Percentiles rank a stretch among this genome's conserved stretches.
phyloP scores from a whole-genome alignment of 768 basidiomycete genomes.

The Xerocomellus amylosporus region DNA sequence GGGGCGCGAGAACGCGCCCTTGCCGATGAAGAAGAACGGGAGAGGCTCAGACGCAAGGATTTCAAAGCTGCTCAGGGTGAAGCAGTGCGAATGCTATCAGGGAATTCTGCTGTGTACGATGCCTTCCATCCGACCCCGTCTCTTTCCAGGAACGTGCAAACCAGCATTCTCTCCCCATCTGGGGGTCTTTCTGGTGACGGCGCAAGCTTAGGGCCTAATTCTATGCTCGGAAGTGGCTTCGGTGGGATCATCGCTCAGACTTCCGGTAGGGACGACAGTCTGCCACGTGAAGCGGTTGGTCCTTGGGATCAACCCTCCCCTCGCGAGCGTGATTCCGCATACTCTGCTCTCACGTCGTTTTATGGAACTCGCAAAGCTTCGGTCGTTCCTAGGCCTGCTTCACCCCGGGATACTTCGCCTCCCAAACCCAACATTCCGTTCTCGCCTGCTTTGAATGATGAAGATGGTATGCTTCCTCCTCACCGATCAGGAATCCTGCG shows the following conservation, averaged over 20 bases:
- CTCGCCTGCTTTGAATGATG: conserved; percentile 24
- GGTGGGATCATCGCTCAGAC: conserved; percentile 28
- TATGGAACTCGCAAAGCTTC: conserved; percentile 29
- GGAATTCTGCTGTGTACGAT: conserved; percentile 58
- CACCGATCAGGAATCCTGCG: conserved; percentile 31
- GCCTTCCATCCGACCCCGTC: conserved; percentile 68
- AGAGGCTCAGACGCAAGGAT: conserved; percentile 54
- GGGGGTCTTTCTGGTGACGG: conserved; percentile 20
- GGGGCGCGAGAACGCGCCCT: conserved; percentile 62
- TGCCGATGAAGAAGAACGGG: conserved; percentile 56
- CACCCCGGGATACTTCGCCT: conserved; percentile 29
- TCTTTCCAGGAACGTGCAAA: conserved; percentile 27
- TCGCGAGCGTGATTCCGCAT: conserved; percentile 31
- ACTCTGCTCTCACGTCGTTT: conserved; percentile 23
- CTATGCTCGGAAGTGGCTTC: conserved; percentile 26
- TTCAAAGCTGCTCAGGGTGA: conserved; percentile 40
- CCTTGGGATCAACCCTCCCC: conserved; percentile 35
- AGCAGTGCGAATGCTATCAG: conserved; percentile 38
- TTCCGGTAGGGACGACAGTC: conserved; percentile 23
- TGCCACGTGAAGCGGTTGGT: conserved; percentile 26
- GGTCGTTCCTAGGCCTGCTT: conserved; percentile 23
- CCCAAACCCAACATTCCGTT: conserved; percentile 23
- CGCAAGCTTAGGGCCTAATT: conserved; percentile 11
- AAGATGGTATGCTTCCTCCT: conserved; percentile 34
- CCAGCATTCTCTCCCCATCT: conserved; percentile 20